Percentiles rank a stretch among this genome's conserved stretches.
Conservation (phyloP, 345 rosid genomes). For the Zanthoxylum bungeanum region DNA sequence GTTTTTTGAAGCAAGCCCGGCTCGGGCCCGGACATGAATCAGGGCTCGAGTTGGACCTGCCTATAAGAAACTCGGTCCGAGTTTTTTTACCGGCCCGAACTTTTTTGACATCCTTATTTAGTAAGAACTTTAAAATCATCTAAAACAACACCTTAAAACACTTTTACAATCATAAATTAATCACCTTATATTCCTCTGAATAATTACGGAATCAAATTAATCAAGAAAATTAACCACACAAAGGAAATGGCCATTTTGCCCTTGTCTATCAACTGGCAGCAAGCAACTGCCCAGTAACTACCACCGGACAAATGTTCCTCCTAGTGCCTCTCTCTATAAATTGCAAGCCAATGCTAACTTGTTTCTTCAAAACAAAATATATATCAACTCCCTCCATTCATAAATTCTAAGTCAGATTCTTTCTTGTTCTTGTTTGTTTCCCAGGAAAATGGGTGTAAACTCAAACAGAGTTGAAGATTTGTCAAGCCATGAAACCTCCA, state of each 20-base stretch:
- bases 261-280: not conserved
- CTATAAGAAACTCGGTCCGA: too few species aligned
- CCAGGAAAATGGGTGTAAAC: conserved; percentile 35
- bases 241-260: conserved; percentile 4
- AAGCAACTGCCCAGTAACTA: conserved; percentile 15
- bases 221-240: not conserved
- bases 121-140: too few species aligned
- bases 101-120: too few species aligned
- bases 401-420: not conserved
- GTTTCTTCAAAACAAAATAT: conserved; percentile 18
- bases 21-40: too few species aligned
- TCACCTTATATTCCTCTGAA: not conserved
- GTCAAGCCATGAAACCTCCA: conserved; percentile 23
- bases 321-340: conserved; percentile 27
- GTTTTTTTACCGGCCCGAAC: too few species aligned
- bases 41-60: too few species aligned
- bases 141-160: not conserved
- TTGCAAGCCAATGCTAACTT: not conserved
- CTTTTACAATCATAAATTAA: not conserved
- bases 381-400: not conserved
- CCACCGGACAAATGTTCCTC: conserved; percentile 15
- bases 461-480: conserved; percentile 52
- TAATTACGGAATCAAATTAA: not conserved
- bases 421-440: not conserved
- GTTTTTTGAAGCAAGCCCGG: too few species aligned